Conservation (phyloP, 2,329 filamentous ascomycete species). For the Talaromyces sp. region DNA sequence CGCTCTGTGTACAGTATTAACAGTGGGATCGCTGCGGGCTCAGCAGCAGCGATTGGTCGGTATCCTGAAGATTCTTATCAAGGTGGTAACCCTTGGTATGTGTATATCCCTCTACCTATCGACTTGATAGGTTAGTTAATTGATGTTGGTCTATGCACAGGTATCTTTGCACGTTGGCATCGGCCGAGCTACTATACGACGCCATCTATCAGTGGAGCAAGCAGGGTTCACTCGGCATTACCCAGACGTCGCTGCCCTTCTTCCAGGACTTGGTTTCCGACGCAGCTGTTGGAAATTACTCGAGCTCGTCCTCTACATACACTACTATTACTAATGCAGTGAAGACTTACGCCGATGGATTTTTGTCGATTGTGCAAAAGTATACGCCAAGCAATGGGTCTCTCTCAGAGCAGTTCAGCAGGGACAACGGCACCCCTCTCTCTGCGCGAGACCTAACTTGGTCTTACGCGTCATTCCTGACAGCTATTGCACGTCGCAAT, state of each 20-base stretch:
- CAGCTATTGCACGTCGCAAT: conserved; percentile 24
- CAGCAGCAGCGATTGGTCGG: conserved; percentile 59
- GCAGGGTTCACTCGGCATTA: conserved; percentile 59
- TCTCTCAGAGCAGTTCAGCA: conserved; percentile 38
- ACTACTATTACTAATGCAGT: conserved; percentile 54
- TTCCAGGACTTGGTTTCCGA: conserved; percentile 61
- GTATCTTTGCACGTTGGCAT: conserved; percentile 67
- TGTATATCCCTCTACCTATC: conserved; percentile 48
- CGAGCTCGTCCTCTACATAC: conserved; percentile 51
- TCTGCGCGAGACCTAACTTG: conserved; percentile 41
- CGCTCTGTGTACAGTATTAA: conserved; percentile 67
- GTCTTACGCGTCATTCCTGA: conserved; percentile 41
- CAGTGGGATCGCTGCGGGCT: conserved; percentile 54
- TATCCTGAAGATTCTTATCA: conserved; percentile 70
- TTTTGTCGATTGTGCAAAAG: conserved; percentile 38
- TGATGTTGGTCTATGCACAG: conserved; percentile 2
- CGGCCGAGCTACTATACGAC: conserved; percentile 75
- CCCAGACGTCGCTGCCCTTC: conserved; percentile 61
- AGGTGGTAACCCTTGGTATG: conserved; percentile 74
- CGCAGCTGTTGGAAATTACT: conserved; percentile 58
- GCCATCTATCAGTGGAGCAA: conserved; percentile 67
- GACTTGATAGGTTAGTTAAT: neutral
- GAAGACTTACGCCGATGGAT: conserved; percentile 57
- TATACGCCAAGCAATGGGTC: conserved; percentile 14
- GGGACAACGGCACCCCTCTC: conserved; percentile 25